phyloP scores from a whole-genome alignment of 2,329 filamentous ascomycete species.

The Fusarium continuum region DNA sequence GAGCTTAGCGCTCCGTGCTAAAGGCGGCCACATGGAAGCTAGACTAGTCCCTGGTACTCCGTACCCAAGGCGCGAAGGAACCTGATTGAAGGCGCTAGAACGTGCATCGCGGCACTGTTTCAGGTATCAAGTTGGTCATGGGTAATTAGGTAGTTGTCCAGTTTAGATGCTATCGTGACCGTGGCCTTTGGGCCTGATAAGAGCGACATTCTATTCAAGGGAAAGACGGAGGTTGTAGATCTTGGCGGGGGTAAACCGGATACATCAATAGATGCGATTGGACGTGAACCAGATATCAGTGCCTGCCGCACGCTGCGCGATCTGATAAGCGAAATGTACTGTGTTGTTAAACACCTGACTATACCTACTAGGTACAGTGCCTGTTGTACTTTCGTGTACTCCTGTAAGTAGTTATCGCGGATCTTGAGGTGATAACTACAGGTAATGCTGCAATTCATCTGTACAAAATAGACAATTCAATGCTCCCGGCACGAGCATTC shows the following conservation, averaged over 20 bases:
- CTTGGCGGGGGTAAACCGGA: conserved; percentile 3
- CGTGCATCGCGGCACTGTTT: conserved; percentile 13
- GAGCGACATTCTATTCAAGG: neutral
- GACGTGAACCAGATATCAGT: neutral
- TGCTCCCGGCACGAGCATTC: neutral
- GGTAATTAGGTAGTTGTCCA: too few relatives aligned
- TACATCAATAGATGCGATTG: conserved; percentile 16
- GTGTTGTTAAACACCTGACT: too few relatives aligned
- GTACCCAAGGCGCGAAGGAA: conserved; percentile 5
- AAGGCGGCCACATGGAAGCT: conserved; percentile 1
- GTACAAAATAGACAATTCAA: neutral
- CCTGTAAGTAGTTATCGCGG: too few relatives aligned
- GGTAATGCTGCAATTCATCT: neutral
- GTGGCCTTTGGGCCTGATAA: conserved; percentile 9
- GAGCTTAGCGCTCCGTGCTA: conserved; percentile 25
- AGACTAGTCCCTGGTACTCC: conserved; percentile 17
- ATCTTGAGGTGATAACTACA: too few relatives aligned
- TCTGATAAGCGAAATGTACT: too few relatives aligned
- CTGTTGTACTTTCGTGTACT: too few relatives aligned
- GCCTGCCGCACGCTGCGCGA: too few relatives aligned
- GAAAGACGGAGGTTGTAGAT: conserved; percentile 10
- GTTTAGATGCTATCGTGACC: conserved; percentile 13
- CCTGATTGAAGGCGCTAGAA: conserved; percentile 5
- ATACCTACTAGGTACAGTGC: too few relatives aligned
- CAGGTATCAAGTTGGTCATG: conserved; percentile 26